Base-by-base conservation (phyloP, 352 stramenopile species). In the Phytophthora capsici region DNA sequence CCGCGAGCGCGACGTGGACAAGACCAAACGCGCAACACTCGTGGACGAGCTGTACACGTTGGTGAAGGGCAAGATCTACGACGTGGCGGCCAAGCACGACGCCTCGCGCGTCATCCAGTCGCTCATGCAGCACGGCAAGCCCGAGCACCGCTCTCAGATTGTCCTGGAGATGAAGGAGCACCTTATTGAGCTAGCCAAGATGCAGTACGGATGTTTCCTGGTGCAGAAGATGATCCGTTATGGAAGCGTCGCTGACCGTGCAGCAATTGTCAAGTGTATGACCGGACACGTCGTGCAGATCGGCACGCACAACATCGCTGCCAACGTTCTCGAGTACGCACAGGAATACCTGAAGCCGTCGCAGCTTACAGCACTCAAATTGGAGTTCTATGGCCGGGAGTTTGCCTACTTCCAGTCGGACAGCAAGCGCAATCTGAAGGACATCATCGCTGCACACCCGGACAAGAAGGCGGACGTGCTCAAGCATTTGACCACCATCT, bases 141-240 rank as follows among this genome's bases (percentile, higher is more conserved):
- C 84, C 6, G 78, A 94, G 66, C 86, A 98, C 75, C 84, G 94
- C 26, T 84, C 86, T 59, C 78, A 92, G 61, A 89, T 96, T 8
- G 80, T 98, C 19, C 71, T 77, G 9, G 96, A 98, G 78, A 86
- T 99, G 54, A 88, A 95, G 57, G 89, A 94, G 30, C 84, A 97
- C 61, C 81, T 99, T n/a, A 69, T 95, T 9, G 94, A 98, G 46
- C 59, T 99, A 22, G 83, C 89, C 66, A 99, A 98, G 86, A 96
- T 94, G 78, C 96, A 98, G 70, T 99, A 99, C 76, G 92, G 88
- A n/a, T 94, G 94, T 83, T 98, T 98, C 76, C 76, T 98, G n/a
- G 94, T 98, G 57, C 86, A 98, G 52, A 99, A 99, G 72, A 94
- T 98, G 72, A 97, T 99, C 76, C 94, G 98, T 67, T 99, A 99